A percentile compares a stretch with the other conserved stretches of the same genome.
Conservation (phyloP, 1,284 basidiomycete species). For the Trichosporon faecale region DNA sequence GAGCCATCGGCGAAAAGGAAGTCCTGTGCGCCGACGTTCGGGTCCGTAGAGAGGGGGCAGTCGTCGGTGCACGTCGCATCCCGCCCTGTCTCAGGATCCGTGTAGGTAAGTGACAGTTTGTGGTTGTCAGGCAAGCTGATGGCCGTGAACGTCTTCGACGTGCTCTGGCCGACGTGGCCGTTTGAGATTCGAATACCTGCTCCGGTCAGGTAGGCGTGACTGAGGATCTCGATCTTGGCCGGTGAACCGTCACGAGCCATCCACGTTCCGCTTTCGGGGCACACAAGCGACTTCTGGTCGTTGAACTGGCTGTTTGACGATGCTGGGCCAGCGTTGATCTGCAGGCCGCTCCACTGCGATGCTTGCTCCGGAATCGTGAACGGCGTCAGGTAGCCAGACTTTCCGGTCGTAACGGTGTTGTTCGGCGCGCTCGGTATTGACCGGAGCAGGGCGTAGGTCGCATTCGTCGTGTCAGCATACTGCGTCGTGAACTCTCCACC, state of each 20-base stretch:
- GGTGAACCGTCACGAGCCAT: constrained; percentile 68
- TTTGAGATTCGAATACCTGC: constrained; percentile 85
- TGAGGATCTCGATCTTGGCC: constrained; percentile 70
- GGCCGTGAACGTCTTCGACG: constrained; percentile 79
- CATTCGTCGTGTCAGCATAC: constrained; percentile 59
- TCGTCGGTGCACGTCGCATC: constrained; percentile 66
- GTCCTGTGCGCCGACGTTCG: constrained; percentile 62
- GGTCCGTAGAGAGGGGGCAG: constrained; percentile 72
- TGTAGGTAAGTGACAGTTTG: constrained; percentile 69
- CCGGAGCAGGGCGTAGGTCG: constrained; percentile 63
- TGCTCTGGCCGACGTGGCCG: constrained; percentile 73
- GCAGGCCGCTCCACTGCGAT: constrained; percentile 50
- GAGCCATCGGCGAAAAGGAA: constrained; percentile 71
- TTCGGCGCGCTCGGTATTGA: constrained; percentile 42
- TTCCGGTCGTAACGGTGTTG: constrained; percentile 70
- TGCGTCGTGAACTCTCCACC: constrained; percentile 80
- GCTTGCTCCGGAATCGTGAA: constrained; percentile 63
- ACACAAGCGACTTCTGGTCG: constrained; percentile 73
- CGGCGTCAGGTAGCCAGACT: constrained; percentile 86
- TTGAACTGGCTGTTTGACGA: constrained; percentile 63
- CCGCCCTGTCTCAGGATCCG: constrained; percentile 70
- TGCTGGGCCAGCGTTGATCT: constrained; percentile 69
- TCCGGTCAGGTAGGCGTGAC: constrained; percentile 60
- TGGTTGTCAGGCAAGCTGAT: constrained; percentile 84
- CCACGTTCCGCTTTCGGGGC: constrained; percentile 75